phyloP scores from a whole-genome alignment of 192 early-diverging fungal genomes.

The Coemansia pectinata region DNA sequence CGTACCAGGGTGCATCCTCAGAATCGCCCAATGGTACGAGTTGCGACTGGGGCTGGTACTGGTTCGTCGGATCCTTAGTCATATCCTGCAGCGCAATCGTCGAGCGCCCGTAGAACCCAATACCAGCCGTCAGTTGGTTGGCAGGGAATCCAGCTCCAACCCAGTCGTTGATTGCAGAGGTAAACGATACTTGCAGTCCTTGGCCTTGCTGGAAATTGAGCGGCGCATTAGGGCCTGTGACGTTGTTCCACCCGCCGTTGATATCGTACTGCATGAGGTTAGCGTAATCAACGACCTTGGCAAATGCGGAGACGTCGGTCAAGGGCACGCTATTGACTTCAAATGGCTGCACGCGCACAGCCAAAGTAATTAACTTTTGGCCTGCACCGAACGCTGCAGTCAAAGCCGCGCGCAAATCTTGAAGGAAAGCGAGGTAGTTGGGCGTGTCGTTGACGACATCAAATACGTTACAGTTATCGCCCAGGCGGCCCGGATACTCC shows the following conservation, averaged over 20 bases:
- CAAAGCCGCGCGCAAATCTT: constrained; percentile 54
- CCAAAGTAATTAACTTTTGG: constrained; percentile 65
- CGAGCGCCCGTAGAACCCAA: constrained; percentile 65
- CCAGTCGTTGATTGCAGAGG: constrained; percentile 56
- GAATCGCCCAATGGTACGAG: constrained; percentile 55
- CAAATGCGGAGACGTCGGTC: constrained; percentile 60
- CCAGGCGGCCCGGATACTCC: constrained; percentile 67
- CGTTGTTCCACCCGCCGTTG: constrained; percentile 57
- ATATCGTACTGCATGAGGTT: constrained; percentile 75
- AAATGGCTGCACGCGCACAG: constrained; percentile 64
- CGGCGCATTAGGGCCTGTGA: constrained; percentile 65
- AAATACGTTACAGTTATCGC: constrained; percentile 41
- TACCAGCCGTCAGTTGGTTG: constrained; percentile 61
- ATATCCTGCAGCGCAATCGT: constrained; percentile 55
- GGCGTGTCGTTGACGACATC: constrained; percentile 62
- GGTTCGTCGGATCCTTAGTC: constrained; percentile 48
- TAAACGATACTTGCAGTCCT: constrained; percentile 48
- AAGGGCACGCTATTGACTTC: constrained; percentile 51
- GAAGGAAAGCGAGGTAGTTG: constrained; percentile 64
- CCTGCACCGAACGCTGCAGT: constrained; percentile 21
- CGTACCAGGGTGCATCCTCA: constrained; percentile 59
- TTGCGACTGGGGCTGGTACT: constrained; percentile 40
- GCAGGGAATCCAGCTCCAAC: constrained; percentile 61
- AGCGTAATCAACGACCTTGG: constrained; percentile 62
- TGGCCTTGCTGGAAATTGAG: constrained; percentile 42